Conservation (phyloP, 768 basidiomycete species). For the Phylloporus arenicola region DNA sequence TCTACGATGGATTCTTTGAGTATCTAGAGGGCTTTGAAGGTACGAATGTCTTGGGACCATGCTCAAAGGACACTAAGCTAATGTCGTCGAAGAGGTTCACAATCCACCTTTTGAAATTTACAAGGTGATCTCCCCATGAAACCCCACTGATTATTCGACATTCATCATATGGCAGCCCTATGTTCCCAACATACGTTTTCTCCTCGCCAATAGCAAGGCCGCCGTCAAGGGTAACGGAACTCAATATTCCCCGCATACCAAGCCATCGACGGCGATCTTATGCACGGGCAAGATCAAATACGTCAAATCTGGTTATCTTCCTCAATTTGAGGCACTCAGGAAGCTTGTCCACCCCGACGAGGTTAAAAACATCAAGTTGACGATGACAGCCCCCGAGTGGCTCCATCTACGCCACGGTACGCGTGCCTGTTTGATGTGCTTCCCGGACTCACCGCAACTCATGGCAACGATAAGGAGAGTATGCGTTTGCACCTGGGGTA, state of each 20-base stretch:
- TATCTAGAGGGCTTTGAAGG: background rate
- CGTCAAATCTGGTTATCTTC: conserved; percentile 54
- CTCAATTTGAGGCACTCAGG: conserved; percentile 60
- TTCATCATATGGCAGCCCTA: background rate
- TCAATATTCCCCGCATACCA: conserved; percentile 8
- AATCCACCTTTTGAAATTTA: background rate
- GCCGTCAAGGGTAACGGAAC: background rate
- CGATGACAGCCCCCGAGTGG: conserved; percentile 67
- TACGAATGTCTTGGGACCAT: background rate
- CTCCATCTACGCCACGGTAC: conserved; percentile 64
- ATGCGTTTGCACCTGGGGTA: conserved; percentile 13
- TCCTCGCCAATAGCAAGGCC: conserved; percentile 13
- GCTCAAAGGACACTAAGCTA: background rate
- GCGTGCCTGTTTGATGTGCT: background rate
- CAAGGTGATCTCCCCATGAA: background rate
- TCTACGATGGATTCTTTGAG: background rate
- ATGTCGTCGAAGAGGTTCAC: background rate
- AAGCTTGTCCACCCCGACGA: conserved; percentile 46
- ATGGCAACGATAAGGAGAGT: conserved; percentile 10
- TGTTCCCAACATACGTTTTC: conserved; percentile 13
- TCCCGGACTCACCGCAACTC: background rate
- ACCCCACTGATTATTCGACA: background rate
- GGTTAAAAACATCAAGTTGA: conserved; percentile 66
- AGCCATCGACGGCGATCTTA: conserved; percentile 17
- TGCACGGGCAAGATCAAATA: conserved; percentile 58